A percentile compares a stretch with the other conserved stretches of the same genome.
Conservation (phyloP, 495 filamentous ascomycete species). For the Lindgomyces ingoldianus region DNA sequence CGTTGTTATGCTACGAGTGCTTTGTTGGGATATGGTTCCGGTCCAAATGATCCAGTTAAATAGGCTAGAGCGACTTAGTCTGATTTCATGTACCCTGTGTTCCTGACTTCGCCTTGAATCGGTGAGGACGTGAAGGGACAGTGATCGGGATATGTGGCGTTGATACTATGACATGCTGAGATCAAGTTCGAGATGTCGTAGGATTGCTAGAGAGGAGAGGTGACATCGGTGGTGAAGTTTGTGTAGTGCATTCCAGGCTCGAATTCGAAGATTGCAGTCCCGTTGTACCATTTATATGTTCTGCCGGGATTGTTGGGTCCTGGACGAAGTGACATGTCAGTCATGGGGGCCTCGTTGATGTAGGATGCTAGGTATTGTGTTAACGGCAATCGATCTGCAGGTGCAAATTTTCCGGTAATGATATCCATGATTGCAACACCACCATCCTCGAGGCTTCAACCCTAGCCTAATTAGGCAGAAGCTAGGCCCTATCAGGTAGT, state of each 20-base stretch:
- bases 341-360: constrained; percentile 55
- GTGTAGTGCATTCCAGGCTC: constrained; percentile 60
- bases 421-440: constrained; percentile 58
- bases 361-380: constrained; percentile 63
- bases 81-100: constrained; percentile 57
- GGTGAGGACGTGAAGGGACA: constrained; percentile 48
- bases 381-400: constrained; percentile 57
- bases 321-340: constrained; percentile 59
- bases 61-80: constrained; percentile 64
- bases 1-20: constrained; percentile 62
- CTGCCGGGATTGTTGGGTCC: constrained; percentile 48
- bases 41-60: constrained; percentile 57
- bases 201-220: constrained; percentile 24
- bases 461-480: constrained; percentile 58
- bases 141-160: constrained; percentile 38
- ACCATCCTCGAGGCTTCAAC: constrained; percentile 61
- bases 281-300: constrained; percentile 65
- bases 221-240: constrained; percentile 47
- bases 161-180: constrained; percentile 27
- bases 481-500: too few species aligned
- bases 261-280: constrained; percentile 56
- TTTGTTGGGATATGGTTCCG: constrained; percentile 64
- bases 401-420: constrained; percentile 55
- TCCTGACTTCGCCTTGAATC: constrained; percentile 50
- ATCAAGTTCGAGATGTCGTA: constrained; percentile 43